These are phyloP conservation scores for Cytospora schulzeri DNA, from an alignment of 2,329 filamentous ascomycete genomes.

Conservation along the genomic window DNA sequence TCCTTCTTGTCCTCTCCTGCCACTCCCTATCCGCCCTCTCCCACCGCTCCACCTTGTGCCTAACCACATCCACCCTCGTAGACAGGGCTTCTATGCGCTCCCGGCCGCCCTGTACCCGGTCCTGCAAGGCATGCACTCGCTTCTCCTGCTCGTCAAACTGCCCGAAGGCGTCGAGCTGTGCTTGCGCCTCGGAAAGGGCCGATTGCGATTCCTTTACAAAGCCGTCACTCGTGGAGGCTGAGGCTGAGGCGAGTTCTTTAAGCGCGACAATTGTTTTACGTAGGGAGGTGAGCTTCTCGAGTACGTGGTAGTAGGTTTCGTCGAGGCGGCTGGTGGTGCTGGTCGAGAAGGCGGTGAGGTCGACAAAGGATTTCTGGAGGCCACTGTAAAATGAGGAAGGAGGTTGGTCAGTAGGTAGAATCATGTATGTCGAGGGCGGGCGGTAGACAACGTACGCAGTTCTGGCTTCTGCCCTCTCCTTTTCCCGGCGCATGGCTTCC, in stretches of 20 bases:
- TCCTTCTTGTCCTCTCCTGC: constrained; percentile 66
- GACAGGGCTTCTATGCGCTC: constrained; percentile 62
- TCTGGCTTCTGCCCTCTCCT: constrained; percentile 41
- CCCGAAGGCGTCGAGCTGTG: constrained; percentile 62
- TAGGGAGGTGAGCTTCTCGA: constrained; percentile 67
- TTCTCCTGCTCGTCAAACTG: constrained; percentile 67
- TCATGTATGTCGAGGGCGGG: constrained; percentile 1
- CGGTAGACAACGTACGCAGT: constrained; percentile 43
- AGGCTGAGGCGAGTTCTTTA: constrained; percentile 66
- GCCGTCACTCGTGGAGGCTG: constrained; percentile 56
- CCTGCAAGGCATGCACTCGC: constrained; percentile 63
- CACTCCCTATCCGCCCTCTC: constrained; percentile 68
- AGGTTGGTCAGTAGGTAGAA: constrained; percentile 14
- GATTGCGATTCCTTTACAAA: constrained; percentile 64
- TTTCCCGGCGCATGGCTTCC: constrained; percentile 45
- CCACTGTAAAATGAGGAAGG: constrained; percentile 42
- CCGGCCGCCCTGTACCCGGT: constrained; percentile 61
- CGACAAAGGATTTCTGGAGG: constrained; percentile 53
- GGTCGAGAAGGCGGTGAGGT: constrained; percentile 62
- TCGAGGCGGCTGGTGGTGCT: constrained; percentile 68
- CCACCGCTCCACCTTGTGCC: constrained; percentile 66
- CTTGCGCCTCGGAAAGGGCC: constrained; percentile 60
- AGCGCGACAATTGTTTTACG: constrained; percentile 66
- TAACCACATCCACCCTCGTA: constrained; percentile 64
- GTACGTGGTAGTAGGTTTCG: constrained; percentile 71